Conservation (phyloP, 2,329 filamentous ascomycete species). For the Penicillium brasilianum region DNA sequence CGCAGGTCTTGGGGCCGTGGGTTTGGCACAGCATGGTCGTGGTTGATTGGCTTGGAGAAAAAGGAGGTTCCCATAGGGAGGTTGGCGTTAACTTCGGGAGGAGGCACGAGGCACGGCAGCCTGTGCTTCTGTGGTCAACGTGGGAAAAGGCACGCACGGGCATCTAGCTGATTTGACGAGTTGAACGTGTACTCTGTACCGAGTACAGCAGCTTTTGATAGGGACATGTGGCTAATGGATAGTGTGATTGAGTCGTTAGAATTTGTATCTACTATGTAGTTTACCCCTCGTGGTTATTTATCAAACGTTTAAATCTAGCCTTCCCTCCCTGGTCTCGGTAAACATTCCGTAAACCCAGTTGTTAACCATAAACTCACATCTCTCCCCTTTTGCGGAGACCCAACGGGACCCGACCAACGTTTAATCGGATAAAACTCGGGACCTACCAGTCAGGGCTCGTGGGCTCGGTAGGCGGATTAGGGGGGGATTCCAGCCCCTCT, state of each 20-base stretch:
- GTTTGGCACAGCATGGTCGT: not conserved
- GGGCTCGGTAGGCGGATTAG: not conserved
- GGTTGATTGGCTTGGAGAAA: not conserved
- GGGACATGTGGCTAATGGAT: too few relatives aligned
- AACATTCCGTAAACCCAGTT: not conserved
- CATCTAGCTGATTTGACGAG: not conserved
- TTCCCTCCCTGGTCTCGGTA: not conserved
- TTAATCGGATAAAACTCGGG: constrained; percentile 19
- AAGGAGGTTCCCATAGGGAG: not conserved
- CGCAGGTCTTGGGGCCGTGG: not conserved
- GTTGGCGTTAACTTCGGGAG: constrained; percentile 1
- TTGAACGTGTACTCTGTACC: not conserved
- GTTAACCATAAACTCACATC: constrained; percentile 1
- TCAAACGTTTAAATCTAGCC: not conserved
- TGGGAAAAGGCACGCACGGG: constrained; percentile 1
- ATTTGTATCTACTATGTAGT: too few relatives aligned
- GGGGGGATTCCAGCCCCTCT: not conserved
- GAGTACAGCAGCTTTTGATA: too few relatives aligned
- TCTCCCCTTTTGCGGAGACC: constrained; percentile 4
- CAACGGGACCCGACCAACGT: not conserved
- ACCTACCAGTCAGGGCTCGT: not conserved
- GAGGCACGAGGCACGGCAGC: constrained; percentile 1
- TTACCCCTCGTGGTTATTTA: too few relatives aligned
- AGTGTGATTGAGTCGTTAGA: too few relatives aligned
- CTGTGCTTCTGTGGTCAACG: constrained; percentile 3